Conservation (phyloP, 441 rosid species). For the Mallotus japonicus region DNA sequence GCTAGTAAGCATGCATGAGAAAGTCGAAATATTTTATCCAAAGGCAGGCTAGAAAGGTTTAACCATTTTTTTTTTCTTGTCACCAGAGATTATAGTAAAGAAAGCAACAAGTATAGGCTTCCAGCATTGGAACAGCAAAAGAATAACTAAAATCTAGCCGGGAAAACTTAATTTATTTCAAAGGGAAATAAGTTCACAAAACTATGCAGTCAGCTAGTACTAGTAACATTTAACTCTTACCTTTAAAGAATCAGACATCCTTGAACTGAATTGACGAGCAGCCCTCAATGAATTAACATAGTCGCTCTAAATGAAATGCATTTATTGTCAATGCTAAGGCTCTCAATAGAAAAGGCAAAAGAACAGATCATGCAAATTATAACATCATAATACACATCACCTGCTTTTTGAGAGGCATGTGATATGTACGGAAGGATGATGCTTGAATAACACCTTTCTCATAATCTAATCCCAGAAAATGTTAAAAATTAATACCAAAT, state of each 20-base stretch:
- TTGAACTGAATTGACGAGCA: conserved; percentile 79
- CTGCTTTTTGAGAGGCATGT: conserved; percentile 96
- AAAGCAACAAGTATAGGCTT: conserved; percentile 1
- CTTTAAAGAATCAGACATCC: conserved; percentile 81
- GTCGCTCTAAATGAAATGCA: conserved; percentile 54
- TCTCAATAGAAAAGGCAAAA: not conserved
- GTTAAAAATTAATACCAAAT: not conserved
- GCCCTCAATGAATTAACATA: conserved; percentile 90
- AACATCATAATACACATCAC: conserved; percentile 32
- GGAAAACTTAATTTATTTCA: conserved; percentile 17
- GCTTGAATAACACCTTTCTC: conserved; percentile 78
- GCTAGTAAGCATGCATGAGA: not conserved
- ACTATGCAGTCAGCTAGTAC: not conserved
- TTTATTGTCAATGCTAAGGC: not conserved
- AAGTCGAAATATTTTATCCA: conserved; percentile 5
- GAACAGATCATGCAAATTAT: conserved; percentile 16
- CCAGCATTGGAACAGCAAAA: conserved; percentile 4
- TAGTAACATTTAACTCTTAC: conserved; percentile 34
- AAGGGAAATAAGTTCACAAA: conserved; percentile 7
- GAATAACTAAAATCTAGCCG: conserved; percentile 6
- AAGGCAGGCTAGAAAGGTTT: conserved; percentile 10
- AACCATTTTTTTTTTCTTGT: conserved; percentile 2
- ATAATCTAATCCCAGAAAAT: conserved; percentile 51
- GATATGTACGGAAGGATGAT: conserved; percentile 99
- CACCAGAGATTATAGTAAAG: not conserved